Evolutionary conservation across 768 basidiomycete genomes (phyloP).

Genomic region (Mycena leptocephala): DNA sequence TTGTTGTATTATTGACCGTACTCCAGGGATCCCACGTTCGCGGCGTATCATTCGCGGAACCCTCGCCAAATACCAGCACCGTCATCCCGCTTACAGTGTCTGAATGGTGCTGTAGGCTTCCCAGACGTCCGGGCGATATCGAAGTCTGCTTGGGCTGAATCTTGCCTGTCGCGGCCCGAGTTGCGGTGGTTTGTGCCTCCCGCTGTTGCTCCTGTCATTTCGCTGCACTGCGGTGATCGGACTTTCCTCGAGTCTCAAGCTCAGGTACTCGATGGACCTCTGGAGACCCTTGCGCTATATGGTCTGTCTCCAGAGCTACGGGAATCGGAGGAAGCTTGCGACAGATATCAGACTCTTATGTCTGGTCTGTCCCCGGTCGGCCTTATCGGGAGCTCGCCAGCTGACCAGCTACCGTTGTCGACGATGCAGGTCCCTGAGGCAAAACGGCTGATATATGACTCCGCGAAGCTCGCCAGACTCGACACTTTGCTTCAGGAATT

Average conservation of each 20-base stretch:
- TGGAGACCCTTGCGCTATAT: slow-evolving; percentile 85
- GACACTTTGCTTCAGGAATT: slow-evolving; percentile 93
- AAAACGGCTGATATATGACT: slow-evolving; percentile 95
- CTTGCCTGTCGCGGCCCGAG: slow-evolving; percentile 85
- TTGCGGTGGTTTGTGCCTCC: slow-evolving; percentile 92
- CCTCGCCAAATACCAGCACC: slow-evolving; percentile 54
- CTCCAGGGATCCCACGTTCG: slow-evolving; percentile 70
- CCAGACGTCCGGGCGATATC: slow-evolving; percentile 78
- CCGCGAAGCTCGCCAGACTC: slow-evolving; percentile 94
- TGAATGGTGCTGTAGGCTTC: slow-evolving; percentile 59
- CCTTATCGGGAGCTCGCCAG: slow-evolving; percentile 76
- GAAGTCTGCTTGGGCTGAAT: slow-evolving; percentile 74
- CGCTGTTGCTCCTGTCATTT: slow-evolving; percentile 88
- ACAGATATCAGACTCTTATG: slow-evolving; percentile 62
- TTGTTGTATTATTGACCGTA: slow-evolving; percentile 8
- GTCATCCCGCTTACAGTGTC: slow-evolving; percentile 44
- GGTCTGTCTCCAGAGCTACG: slow-evolving; percentile 82
- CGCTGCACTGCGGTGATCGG: slow-evolving; percentile 81
- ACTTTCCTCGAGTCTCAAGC: slow-evolving; percentile 84
- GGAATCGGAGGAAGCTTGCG: slow-evolving; percentile 70
- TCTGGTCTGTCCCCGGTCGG: slow-evolving; percentile 80
- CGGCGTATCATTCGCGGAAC: slow-evolving; percentile 52
- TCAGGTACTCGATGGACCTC: slow-evolving; percentile 74
- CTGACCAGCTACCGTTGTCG: slow-evolving; percentile 84
- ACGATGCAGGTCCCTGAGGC: slow-evolving; percentile 95